Evolutionary conservation across 2,329 filamentous ascomycete genomes (phyloP).

Genomic region (Colletotrichum sp.): DNA sequence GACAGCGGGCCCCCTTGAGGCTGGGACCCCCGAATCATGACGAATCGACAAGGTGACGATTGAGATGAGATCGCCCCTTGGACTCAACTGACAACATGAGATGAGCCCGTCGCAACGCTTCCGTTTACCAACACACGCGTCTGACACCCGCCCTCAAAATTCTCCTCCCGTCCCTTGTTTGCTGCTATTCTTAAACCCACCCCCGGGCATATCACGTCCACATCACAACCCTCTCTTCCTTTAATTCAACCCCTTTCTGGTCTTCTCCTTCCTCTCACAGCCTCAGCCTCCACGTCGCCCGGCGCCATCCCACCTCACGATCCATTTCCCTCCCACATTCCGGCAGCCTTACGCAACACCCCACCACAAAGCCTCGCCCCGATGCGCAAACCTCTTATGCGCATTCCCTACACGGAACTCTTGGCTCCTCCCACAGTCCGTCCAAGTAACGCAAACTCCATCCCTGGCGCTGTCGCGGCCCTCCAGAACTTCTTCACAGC

Average conservation of each 20-base stretch:
- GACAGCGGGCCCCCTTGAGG: not conserved
- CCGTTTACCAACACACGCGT: conserved; percentile 4
- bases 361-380: conserved; percentile 4
- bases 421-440: conserved; percentile 78
- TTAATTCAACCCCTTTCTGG: not conserved
- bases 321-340: conserved; percentile 10
- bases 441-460: conserved; percentile 72
- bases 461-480: conserved; percentile 77
- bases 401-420: conserved; percentile 89
- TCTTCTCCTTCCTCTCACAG: not conserved
- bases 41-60: conserved; percentile 2
- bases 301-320: not conserved
- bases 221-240: not conserved
- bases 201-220: not conserved
- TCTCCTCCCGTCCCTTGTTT: not conserved
- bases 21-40: conserved; percentile 13
- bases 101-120: conserved; percentile 7
- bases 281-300: conserved; percentile 7
- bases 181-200: conserved; percentile 1
- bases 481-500: conserved; percentile 78
- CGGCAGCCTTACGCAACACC: conserved; percentile 12
- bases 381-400: conserved; percentile 77
- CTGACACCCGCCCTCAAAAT: not conserved
- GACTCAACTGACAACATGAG: not conserved
- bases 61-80: conserved; percentile 2